These are phyloP conservation scores for Protomyces gravidus DNA, from an alignment of 1,139 yeast species.

Conservation along the genomic window DNA sequence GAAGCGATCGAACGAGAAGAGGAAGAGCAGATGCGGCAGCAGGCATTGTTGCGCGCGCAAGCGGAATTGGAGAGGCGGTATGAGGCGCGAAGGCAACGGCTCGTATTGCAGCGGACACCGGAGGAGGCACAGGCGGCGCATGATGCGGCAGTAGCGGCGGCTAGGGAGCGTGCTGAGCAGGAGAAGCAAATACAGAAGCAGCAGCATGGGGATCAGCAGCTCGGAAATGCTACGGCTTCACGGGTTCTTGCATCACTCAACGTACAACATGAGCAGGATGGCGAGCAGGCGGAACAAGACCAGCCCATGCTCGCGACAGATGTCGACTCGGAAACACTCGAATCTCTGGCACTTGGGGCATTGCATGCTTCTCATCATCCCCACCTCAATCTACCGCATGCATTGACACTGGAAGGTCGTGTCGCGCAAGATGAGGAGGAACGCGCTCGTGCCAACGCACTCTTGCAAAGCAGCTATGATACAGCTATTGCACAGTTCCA, in stretches of 20 bases:
- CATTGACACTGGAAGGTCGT: not conserved
- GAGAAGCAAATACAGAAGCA: not conserved
- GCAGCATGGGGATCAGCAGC: not conserved
- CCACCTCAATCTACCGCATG: not conserved
- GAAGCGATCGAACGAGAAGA: not conserved
- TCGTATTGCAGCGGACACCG: not conserved
- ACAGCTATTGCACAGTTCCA: not conserved
- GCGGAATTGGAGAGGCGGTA: not conserved
- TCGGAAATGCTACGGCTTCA: too few relatives aligned
- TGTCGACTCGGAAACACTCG: not conserved
- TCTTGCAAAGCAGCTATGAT: not conserved
- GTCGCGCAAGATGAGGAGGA: not conserved
- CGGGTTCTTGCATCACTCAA: not conserved
- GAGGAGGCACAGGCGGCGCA: not conserved
- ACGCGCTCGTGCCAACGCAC: not conserved
- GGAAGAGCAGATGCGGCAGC: not conserved
- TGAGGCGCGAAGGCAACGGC: not conserved
- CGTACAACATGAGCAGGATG: not conserved
- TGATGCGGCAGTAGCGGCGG: slow-evolving; percentile 1
- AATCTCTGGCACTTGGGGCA: not conserved
- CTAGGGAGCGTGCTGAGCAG: not conserved
- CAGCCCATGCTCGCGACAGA: not conserved
- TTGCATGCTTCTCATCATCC: not conserved
- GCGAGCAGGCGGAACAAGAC: not conserved
- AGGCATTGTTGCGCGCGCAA: not conserved